Evolutionary conservation across 169 alveolate genomes (phyloP), one percentile per base, ranked within the genome.

Genomic region (Cryptosporidium canis): DNA sequence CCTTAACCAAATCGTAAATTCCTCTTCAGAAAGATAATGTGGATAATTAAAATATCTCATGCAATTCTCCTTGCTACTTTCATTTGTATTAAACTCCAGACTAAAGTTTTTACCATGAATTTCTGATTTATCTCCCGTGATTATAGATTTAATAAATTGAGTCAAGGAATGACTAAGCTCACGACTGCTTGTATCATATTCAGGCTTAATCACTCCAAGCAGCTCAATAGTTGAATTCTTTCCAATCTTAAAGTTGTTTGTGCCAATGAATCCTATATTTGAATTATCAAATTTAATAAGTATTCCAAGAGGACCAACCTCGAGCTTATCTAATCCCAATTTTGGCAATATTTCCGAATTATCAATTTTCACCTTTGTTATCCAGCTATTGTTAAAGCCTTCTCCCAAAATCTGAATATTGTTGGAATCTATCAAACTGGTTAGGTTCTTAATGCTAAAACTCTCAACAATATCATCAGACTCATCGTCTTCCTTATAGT

Each of bases 371-470:
- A 77, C 63, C 41, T 55, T 77, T 58, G 39, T 37, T 33, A 61
- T 43, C 87, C 87, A 77, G 35, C 87, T 77, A 77, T 77, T 61
- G 29, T 77, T 77, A 21, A 29, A 77, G 18, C 87, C 87, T 45
- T 77, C 87, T 43, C 87, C 87, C 8, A 77, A 61, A 12, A 77
- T 77, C 27, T 58, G 33, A 27, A 77, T 29, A 41, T 37, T 66
- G 21, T 61, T 55, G 3, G 53, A 27, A 35, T 77, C 61, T 39
- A 77, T 61, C 3, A 77, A 43, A 37, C 18, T 61, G 8, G 87
- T 12, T 18, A 48, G 6, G 21, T 55, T 70, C 39, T 70, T 70
- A 3, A 70, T 16, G 53, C 33, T 55, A 18, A 70, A 70, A 35
- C 39, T 18, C 21, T 70, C 66, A n/a, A n/a, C 2, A 58, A n/a